Percentiles rank a stretch among this genome's conserved stretches.
phyloP scores from a whole-genome alignment of 208 protist genomes.

The Acanthamoeba sp. region DNA sequence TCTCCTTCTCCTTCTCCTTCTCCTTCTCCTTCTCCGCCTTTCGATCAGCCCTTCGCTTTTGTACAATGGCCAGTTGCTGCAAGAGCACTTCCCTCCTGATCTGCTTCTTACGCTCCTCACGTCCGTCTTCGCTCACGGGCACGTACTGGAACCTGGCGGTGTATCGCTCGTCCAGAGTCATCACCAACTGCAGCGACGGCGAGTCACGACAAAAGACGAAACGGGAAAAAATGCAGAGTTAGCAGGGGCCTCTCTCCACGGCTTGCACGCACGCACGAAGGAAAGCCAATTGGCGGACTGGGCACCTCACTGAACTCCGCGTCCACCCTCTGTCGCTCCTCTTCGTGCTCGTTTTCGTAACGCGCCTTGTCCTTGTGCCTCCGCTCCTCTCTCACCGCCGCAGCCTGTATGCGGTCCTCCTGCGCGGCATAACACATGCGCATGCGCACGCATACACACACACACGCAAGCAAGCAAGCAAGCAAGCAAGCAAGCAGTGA shows the following conservation, averaged over 20 bases:
- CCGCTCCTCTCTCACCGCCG: not conserved
- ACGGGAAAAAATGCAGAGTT: not conserved
- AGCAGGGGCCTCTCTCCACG: too few species aligned
- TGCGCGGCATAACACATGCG: not conserved
- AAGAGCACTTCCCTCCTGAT: slow-evolving; percentile 18
- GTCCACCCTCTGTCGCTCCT: not conserved
- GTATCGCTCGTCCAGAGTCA: slow-evolving; percentile 26
- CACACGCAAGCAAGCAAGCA: not conserved
- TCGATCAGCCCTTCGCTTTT: not conserved
- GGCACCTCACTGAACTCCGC: slow-evolving; percentile 20
- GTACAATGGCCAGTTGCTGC: not conserved
- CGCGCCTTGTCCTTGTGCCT: slow-evolving; percentile 13
- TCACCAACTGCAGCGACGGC: not conserved
- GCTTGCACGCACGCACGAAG: not conserved
- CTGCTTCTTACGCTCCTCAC: not conserved
- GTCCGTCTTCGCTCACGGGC: not conserved
- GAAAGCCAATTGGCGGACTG: not conserved
- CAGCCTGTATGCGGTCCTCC: not conserved
- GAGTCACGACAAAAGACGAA: not conserved
- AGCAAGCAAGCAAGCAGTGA: not conserved
- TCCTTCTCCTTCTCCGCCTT: not conserved
- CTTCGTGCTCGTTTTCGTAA: not conserved
- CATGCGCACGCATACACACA: not conserved
- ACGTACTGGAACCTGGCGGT: not conserved
- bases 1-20: not conserved